These are phyloP conservation scores for Clavariopsis aquatica DNA, from an alignment of 495 filamentous ascomycete genomes.

Conservation along the genomic window DNA sequence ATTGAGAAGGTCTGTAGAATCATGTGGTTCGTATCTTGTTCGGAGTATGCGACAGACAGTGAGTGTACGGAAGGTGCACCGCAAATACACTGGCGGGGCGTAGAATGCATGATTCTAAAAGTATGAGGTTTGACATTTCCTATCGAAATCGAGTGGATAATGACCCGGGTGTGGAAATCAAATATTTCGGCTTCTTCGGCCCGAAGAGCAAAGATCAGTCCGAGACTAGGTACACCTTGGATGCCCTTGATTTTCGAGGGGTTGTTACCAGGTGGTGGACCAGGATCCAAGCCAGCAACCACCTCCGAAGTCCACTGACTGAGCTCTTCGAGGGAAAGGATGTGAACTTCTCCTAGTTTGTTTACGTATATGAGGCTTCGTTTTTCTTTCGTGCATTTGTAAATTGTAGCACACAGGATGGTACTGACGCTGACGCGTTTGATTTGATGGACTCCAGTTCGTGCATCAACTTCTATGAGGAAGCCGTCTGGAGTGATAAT, in stretches of 20 bases:
- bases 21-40: slow-evolving; percentile 33
- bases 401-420: slow-evolving; percentile 22
- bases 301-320: slow-evolving; percentile 40
- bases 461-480: slow-evolving; percentile 53
- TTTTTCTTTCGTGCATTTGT: slow-evolving; percentile 19
- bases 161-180: slow-evolving; percentile 51
- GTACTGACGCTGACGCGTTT: slow-evolving; percentile 34
- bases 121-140: slow-evolving; percentile 51
- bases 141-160: slow-evolving; percentile 59
- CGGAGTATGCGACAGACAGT: slow-evolving; percentile 40
- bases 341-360: slow-evolving; percentile 44
- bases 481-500: slow-evolving; percentile 60
- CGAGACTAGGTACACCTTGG: slow-evolving; percentile 47
- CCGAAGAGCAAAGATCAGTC: slow-evolving; percentile 54
- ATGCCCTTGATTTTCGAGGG: slow-evolving; percentile 40
- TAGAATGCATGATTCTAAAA: slow-evolving; percentile 40
- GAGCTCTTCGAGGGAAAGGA: slow-evolving; percentile 49
- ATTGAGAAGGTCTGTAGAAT: slow-evolving; percentile 41
- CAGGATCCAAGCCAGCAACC: slow-evolving; percentile 40
- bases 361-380: slow-evolving; percentile 23
- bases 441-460: slow-evolving; percentile 27
- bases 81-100: slow-evolving; percentile 32
- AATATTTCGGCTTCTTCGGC: slow-evolving; percentile 55
- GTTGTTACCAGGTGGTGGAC: slow-evolving; percentile 35
- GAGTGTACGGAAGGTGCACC: slow-evolving; percentile 38